Percentiles rank a stretch among this genome's conserved stretches.
Conservation (phyloP, 257 asterid genomes). For the Lycium barbarum region DNA sequence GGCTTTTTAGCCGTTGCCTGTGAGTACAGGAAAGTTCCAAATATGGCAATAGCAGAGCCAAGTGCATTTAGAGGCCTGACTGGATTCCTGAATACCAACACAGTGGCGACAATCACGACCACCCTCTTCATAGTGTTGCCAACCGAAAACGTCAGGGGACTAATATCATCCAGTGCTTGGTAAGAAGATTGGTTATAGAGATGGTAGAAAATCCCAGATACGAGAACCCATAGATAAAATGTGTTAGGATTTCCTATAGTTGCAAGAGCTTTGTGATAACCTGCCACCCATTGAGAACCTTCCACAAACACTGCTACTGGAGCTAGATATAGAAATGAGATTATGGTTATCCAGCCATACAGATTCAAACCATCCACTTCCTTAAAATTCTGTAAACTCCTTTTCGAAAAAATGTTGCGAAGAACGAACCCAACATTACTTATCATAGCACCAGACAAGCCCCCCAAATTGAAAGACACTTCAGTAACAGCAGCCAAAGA, state of each 20-base stretch:
- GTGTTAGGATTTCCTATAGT: conserved; percentile 63
- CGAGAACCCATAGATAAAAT: conserved; percentile 80
- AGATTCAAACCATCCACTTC: conserved; percentile 91
- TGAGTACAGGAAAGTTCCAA: conserved; percentile 87
- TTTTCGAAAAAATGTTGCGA: conserved; percentile 84
- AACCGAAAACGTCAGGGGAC: conserved; percentile 88
- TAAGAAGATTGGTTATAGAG: conserved; percentile 91
- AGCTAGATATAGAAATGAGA: conserved; percentile 75
- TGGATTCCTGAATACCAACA: conserved; percentile 91
- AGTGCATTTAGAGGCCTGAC: conserved; percentile 88
- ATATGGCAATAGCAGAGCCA: conserved; percentile 85
- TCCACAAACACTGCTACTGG: conserved; percentile 92
- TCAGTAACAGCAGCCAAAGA: conserved; percentile 96
- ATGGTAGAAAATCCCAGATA: conserved; percentile 87
- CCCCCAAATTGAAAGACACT: conserved; percentile 85
- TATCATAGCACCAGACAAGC: conserved; percentile 89
- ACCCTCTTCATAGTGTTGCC: conserved; percentile 98
- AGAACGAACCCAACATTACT: conserved; percentile 92
- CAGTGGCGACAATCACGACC: conserved; percentile 86
- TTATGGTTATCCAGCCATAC: conserved; percentile 83
- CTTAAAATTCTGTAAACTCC: conserved; percentile 82
- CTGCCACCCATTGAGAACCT: conserved; percentile 95
- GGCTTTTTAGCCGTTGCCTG: conserved; percentile 85
- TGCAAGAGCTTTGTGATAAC: conserved; percentile 76
- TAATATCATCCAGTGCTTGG: conserved; percentile 94